Evolutionary conservation across 2,329 filamentous ascomycete species (phyloP), one percentile per base, ranked within the genome.

Genomic region (Fusarium torreyae): DNA sequence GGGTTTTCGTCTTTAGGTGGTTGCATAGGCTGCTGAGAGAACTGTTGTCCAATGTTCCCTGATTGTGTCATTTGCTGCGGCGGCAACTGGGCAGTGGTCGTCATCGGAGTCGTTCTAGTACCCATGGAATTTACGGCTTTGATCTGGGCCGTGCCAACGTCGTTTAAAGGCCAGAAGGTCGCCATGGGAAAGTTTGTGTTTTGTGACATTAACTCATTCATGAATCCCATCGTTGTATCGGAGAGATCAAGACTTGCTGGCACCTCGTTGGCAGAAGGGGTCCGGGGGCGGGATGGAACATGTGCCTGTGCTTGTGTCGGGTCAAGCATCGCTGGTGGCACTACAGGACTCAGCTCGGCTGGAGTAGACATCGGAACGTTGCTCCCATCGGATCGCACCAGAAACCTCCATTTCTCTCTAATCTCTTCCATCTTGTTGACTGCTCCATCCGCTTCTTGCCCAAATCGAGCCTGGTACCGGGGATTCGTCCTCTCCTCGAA

Each of bases 331-430:
- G 64, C 48, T 18, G 69, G 63, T 49, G 70, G 52, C 26, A 55
- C 54, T 14, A 55, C 46, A 13, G 57, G 55, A 22, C 52, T 63
- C 49, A 68, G 55, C 5, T 57, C 57, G 13, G 58, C 55, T 7
- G 57, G 66, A 8, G 66, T 60, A 28, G 69, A 50, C 13, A 65
- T 54, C 6, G 74, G 66, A 7, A 62, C 28, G 22, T 62, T 66
- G 13, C 75, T 69, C 1, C 68, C 72, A 2, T 78, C 78, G 6
- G 76, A 75, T 17, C 79, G 77, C 7, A 89, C 80, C 9, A 89
- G 75, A 42, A 80, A 78, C 39, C 85, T 81, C 87, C 87, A 89
- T 33, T 81, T 81, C 13, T 86, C 81, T 18, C 81, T 77, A 7
- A 80, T 70, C 44, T 83, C 78, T n/a, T 85, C 84, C 66, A 85